A percentile compares a stretch with the other conserved stretches of the same genome.
Evolutionary conservation across 768 basidiomycete species (phyloP).

Genomic region (Stropharia rugosoannulata): DNA sequence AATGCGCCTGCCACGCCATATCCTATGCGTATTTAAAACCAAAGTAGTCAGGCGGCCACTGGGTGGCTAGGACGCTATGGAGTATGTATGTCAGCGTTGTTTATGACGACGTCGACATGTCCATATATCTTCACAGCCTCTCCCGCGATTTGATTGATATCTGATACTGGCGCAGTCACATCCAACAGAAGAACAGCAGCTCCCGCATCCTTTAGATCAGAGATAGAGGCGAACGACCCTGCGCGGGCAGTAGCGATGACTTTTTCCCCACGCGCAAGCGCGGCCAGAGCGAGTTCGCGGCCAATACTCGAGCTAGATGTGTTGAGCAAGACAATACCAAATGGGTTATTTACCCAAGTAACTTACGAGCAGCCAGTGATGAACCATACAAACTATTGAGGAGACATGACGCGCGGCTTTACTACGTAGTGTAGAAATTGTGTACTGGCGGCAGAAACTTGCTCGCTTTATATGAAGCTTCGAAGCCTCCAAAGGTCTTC

Average conservation of each 20-base stretch:
- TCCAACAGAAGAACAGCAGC: conserved; percentile 11
- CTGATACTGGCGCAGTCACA: conserved; percentile 10
- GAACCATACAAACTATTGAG: conserved; percentile 8
- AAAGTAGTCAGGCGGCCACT: too few relatives aligned
- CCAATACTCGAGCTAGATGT: conserved; percentile 34
- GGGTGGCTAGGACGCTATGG: too few relatives aligned
- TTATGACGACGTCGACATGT: conserved; percentile 40
- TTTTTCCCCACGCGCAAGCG: conserved; percentile 44
- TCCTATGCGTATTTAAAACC: too few relatives aligned
- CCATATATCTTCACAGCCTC: conserved; percentile 31
- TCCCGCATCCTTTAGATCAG: conserved; percentile 22
- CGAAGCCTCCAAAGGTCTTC: too few relatives aligned
- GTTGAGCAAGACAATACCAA: too few relatives aligned
- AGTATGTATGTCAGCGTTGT: conserved; percentile 34
- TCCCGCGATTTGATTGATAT: conserved; percentile 28
- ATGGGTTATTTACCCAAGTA: too few relatives aligned
- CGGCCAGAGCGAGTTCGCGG: conserved; percentile 34
- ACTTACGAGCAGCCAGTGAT: conserved; percentile 11
- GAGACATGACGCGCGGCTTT: too few relatives aligned
- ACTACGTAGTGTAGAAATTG: too few relatives aligned
- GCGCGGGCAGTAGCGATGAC: conserved; percentile 46
- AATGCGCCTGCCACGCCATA: too few relatives aligned
- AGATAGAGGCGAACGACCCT: conserved; percentile 31
- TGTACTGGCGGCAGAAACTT: too few relatives aligned
- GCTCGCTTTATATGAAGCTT: too few relatives aligned